These are phyloP conservation scores for Thinopyrum elongatum DNA, from an alignment of 176 grass and related monocot genomes.

Conservation along the genomic window DNA sequence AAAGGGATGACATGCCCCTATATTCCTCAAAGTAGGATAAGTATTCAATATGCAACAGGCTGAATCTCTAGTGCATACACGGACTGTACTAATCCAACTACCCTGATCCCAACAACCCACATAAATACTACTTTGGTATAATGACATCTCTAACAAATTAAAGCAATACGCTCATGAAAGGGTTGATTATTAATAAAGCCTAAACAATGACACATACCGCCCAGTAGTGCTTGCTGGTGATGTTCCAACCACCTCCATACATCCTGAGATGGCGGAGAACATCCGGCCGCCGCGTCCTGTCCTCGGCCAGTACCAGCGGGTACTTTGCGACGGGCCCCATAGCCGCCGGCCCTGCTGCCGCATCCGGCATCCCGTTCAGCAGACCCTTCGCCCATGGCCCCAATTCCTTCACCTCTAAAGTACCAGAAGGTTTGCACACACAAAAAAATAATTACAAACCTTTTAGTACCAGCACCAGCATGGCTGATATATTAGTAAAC, in stretches of 20 bases:
- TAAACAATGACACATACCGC: constrained; percentile 50
- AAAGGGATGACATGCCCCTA: background rate
- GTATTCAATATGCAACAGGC: background rate
- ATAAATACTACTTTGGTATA: constrained; percentile 1
- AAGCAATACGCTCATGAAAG: background rate
- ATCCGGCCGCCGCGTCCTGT: constrained; percentile 76
- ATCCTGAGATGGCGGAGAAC: constrained; percentile 63
- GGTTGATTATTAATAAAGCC: constrained; percentile 3
- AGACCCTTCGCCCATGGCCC: constrained; percentile 85
- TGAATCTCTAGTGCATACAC: constrained; percentile 5
- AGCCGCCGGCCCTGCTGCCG: constrained; percentile 36
- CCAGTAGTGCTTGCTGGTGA: constrained; percentile 94
- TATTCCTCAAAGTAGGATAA: constrained; percentile 15
- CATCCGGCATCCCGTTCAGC: constrained; percentile 52
- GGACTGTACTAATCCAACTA: constrained; percentile 17
- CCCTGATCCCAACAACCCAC: constrained; percentile 33
- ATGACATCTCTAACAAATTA: constrained; percentile 22
- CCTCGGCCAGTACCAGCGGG: constrained; percentile 71
- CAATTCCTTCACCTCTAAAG: constrained; percentile 70
- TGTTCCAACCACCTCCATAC: constrained; percentile 82
- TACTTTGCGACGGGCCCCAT: constrained; percentile 52
- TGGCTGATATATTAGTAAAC: background rate
- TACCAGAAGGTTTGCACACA: background rate
- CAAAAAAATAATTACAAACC: background rate
- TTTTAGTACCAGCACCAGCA: constrained; percentile 29